Conservation (phyloP, 495 filamentous ascomycete genomes). For the Mytilinidion resinicola region DNA sequence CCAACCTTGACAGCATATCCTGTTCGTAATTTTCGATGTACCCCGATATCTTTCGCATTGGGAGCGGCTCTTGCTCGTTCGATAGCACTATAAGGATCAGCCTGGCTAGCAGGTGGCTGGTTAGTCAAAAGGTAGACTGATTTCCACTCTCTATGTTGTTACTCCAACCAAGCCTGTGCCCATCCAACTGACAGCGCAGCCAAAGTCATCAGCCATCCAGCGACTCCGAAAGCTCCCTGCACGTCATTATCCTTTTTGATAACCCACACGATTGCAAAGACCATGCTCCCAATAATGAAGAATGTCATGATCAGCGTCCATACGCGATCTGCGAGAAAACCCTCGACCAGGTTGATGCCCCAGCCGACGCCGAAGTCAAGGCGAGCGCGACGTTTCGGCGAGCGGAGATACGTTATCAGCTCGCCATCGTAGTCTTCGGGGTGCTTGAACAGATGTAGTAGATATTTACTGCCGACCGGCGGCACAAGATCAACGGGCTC, state of each 20-base stretch:
- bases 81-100: too few relatives aligned
- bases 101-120: too few relatives aligned
- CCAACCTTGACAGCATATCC: too few relatives aligned
- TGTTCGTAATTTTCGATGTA: too few relatives aligned
- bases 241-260: slow-evolving; percentile 31
- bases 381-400: slow-evolving; percentile 26
- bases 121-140: too few relatives aligned
- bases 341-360: slow-evolving; percentile 42
- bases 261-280: slow-evolving; percentile 38
- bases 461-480: slow-evolving; percentile 35
- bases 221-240: slow-evolving; percentile 41
- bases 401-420: slow-evolving; percentile 29
- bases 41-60: too few relatives aligned
- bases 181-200: slow-evolving; percentile 32
- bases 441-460: slow-evolving; percentile 38
- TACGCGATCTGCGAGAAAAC: slow-evolving; percentile 34
- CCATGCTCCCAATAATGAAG: slow-evolving; percentile 33
- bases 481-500: slow-evolving; percentile 35
- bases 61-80: too few relatives aligned
- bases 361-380: slow-evolving; percentile 35
- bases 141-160: neutral
- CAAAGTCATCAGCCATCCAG: slow-evolving; percentile 33
- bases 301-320: slow-evolving; percentile 30
- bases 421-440: slow-evolving; percentile 37
- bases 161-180: slow-evolving; percentile 31